Evolutionary conservation across 1,284 basidiomycete genomes (phyloP), one percentile per base, ranked within the genome.

Genomic region (Athelia psychrophila): DNA sequence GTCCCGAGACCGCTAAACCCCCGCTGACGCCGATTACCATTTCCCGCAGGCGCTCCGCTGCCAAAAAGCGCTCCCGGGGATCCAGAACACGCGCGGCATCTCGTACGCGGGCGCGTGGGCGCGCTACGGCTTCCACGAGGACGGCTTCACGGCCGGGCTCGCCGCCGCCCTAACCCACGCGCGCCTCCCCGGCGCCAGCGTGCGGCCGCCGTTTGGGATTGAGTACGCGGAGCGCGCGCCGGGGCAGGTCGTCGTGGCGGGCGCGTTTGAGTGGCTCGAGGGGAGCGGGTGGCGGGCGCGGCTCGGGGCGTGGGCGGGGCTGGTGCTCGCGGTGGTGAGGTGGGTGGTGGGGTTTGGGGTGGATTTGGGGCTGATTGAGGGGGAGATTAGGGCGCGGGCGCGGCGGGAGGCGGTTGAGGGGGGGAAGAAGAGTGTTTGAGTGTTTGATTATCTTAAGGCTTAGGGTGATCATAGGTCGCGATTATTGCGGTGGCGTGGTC

Each of bases 71-170:
- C 78, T 91, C 60, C 57, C 60, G 24, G 61, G 60, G 20, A 88
- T 92, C 48, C 90, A 93, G 67, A 81, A 83, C 59, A 76, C 64
- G 19, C 77, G 84, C 9, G 78, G 81, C 1, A 78, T 92, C 52
- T 79, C 81, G 16, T 93, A 81, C 63, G 86, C 83, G 2, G 88
- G 89, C n/a, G 91, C 90, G 5, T 93, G 88, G 77, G 78, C 85
- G 44, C 81, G 83, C 51, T 91, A 91, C 59, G 90, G 82, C 24
- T 88, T 90, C 71, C 89, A 93, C 68, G 88, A 92, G 69, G 90
- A 93, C 60, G 90, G 88, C 3, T 92, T 92, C 68, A 79, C 86
- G 0, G 82, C 81, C 1, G 83, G 84, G 2, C 64, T 86, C 16
- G 71, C 67, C 47, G 78, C 74, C 15, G 78, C 70, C 19, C 54